A percentile compares a stretch with the other conserved stretches of the same genome.
Conservation (phyloP, 1,139 yeast genomes). For the Sugiyamaella grinbergsii region DNA sequence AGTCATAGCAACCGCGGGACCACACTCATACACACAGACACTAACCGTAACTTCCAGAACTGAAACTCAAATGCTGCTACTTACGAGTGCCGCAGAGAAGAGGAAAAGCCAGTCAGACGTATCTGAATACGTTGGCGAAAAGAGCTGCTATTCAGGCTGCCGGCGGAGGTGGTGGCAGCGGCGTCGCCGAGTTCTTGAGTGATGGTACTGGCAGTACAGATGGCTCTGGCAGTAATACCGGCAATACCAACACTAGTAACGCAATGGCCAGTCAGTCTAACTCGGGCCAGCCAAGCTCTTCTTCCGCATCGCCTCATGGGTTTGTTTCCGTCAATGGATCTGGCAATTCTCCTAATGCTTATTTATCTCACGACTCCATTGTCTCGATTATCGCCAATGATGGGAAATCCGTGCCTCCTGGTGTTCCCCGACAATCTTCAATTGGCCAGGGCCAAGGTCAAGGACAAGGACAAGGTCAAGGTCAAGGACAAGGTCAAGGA, state of each 20-base stretch:
- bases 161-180: slow-evolving; percentile 12
- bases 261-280: background rate
- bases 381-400: slow-evolving; percentile 11
- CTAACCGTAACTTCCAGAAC: slow-evolving; percentile 22
- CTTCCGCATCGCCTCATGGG: slow-evolving; percentile 7
- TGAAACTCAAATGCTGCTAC: slow-evolving; percentile 43
- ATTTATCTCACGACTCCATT: slow-evolving; percentile 10
- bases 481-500: background rate
- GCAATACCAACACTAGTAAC: background rate
- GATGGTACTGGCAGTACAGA: slow-evolving; percentile 1
- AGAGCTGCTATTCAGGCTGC: slow-evolving; percentile 22
- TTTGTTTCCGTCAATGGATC: slow-evolving; percentile 14
- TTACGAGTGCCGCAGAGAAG: slow-evolving; percentile 45
- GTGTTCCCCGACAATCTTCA: no score
- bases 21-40: no score
- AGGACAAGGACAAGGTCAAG: background rate
- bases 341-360: slow-evolving; percentile 11
- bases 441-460: background rate
- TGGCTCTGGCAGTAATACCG: slow-evolving; percentile 1
- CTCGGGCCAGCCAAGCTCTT: background rate
- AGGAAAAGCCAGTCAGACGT: slow-evolving; percentile 44
- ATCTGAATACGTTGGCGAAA: slow-evolving; percentile 31
- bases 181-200: slow-evolving; percentile 7
- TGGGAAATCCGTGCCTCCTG: background rate
- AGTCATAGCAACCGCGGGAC: no score